A percentile compares a stretch with the other conserved stretches of the same genome.
These are phyloP conservation scores for Austropuccinia psidii DNA, from an alignment of 1,284 basidiomycete genomes.

Conservation along the genomic window DNA sequence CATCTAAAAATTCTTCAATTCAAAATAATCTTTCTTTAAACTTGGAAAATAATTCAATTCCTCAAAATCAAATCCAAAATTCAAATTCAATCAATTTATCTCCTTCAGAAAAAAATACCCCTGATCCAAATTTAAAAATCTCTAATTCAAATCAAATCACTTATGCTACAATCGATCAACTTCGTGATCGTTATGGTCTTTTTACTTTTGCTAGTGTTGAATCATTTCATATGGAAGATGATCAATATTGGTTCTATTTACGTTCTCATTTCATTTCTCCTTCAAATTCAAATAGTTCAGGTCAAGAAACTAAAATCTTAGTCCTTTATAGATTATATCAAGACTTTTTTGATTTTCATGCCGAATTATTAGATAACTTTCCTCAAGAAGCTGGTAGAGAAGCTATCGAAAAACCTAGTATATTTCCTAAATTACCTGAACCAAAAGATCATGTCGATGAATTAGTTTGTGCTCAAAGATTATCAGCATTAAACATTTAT, in stretches of 20 bases:
- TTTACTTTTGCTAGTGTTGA: conserved; percentile 64
- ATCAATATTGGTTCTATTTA: conserved; percentile 92
- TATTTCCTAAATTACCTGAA: conserved; percentile 93
- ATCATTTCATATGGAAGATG: conserved; percentile 91
- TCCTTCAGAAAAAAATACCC: too few species aligned
- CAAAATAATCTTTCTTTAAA: background rate
- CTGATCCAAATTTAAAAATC: conserved; percentile 39
- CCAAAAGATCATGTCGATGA: conserved; percentile 75
- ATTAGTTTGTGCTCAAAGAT: conserved; percentile 69
- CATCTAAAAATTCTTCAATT: background rate
- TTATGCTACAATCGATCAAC: conserved; percentile 27
- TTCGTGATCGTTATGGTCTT: conserved; percentile 26
- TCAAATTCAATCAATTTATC: too few species aligned
- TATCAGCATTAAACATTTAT: conserved; percentile 80
- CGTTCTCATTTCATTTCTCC: conserved; percentile 77
- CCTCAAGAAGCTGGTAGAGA: conserved; percentile 75
- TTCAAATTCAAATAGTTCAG: conserved; percentile 41
- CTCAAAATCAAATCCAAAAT: too few species aligned
- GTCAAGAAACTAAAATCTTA: conserved; percentile 68
- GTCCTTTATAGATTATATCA: conserved; percentile 92
- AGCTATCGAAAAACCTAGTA: conserved; percentile 54
- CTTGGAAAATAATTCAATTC: background rate
- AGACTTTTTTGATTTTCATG: conserved; percentile 98
- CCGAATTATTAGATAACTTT: conserved; percentile 73
- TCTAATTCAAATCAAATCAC: conserved; percentile 43